A percentile compares a stretch with the other conserved stretches of the same genome.
Conservation (phyloP, 2,329 filamentous ascomycete species). For the Curvularia sp. region DNA sequence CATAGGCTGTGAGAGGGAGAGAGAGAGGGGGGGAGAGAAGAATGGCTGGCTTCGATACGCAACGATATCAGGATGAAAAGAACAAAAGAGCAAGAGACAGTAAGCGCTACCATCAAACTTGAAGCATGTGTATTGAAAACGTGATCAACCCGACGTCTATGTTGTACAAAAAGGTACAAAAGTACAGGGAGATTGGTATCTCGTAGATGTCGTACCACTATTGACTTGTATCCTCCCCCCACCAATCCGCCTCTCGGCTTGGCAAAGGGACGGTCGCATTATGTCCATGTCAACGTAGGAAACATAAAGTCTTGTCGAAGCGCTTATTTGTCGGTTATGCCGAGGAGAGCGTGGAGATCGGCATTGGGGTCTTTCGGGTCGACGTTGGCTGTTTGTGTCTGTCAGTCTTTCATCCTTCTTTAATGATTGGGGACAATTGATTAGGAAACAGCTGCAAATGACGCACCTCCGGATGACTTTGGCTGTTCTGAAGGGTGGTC, state of each 20-base stretch:
- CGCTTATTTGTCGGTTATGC: conserved; percentile 48
- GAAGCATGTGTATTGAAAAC: conserved; percentile 46
- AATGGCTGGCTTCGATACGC: not conserved
- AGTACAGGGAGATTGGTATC: conserved; percentile 45
- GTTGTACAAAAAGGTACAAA: conserved; percentile 52
- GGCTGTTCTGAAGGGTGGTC: conserved; percentile 61
- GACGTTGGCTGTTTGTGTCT: conserved; percentile 54
- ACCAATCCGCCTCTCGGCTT: conserved; percentile 23
- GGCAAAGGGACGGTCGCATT: conserved; percentile 20
- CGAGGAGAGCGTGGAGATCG: conserved; percentile 76
- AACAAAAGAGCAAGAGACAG: not conserved
- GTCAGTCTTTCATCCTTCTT: not conserved
- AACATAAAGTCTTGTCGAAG: conserved; percentile 11
- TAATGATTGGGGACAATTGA: not conserved
- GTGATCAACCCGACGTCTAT: conserved; percentile 50
- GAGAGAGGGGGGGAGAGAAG: no score
- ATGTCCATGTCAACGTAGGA: conserved; percentile 36
- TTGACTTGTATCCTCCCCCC: conserved; percentile 23
- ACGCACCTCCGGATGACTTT: conserved; percentile 44
- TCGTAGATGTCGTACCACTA: conserved; percentile 30
- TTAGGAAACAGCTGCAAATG: not conserved
- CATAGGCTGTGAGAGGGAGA: no score
- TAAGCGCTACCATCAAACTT: conserved; percentile 5
- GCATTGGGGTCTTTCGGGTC: conserved; percentile 89
- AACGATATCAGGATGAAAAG: not conserved